Evolutionary conservation across 768 basidiomycete species (phyloP).

Genomic region (Pilatotrama ljubarskyi): DNA sequence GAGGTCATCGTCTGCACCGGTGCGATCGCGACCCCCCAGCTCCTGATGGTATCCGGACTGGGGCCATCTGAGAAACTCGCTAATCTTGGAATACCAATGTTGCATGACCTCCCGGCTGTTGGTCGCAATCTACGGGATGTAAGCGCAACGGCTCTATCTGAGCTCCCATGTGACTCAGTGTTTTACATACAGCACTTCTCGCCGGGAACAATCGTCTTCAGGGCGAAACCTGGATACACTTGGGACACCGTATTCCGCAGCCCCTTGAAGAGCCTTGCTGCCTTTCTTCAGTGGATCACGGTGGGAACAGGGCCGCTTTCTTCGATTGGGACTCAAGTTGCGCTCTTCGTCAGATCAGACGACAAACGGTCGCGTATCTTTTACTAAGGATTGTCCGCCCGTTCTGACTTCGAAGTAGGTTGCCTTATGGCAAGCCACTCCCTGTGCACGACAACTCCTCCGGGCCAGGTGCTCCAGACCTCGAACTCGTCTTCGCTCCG

Average conservation of each 20-base stretch:
- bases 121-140: constrained; percentile 30
- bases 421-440: not conserved
- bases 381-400: no score
- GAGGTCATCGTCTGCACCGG: constrained; percentile 25
- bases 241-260: constrained; percentile 5
- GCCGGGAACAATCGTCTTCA: constrained; percentile 5
- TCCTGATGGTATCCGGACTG: constrained; percentile 31
- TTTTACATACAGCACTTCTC: constrained; percentile 9
- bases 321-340: not conserved
- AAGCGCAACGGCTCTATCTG: not conserved
- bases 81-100: constrained; percentile 15
- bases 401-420: not conserved
- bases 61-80: constrained; percentile 24
- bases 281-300: constrained; percentile 10
- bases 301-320: constrained; percentile 13
- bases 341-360: constrained; percentile 12
- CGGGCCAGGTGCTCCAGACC: constrained; percentile 18
- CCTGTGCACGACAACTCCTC: constrained; percentile 6
- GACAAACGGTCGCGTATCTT: constrained; percentile 5
- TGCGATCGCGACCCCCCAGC: constrained; percentile 17
- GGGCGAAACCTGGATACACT: constrained; percentile 11
- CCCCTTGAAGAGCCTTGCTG: not conserved
- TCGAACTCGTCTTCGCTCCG: constrained; percentile 16
- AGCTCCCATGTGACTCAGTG: not conserved
- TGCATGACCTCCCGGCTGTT: constrained; percentile 28